A percentile compares a stretch with the other conserved stretches of the same genome.
phyloP scores from a whole-genome alignment of 2,329 filamentous ascomycete genomes.

The Rachicladosporium sp. region DNA sequence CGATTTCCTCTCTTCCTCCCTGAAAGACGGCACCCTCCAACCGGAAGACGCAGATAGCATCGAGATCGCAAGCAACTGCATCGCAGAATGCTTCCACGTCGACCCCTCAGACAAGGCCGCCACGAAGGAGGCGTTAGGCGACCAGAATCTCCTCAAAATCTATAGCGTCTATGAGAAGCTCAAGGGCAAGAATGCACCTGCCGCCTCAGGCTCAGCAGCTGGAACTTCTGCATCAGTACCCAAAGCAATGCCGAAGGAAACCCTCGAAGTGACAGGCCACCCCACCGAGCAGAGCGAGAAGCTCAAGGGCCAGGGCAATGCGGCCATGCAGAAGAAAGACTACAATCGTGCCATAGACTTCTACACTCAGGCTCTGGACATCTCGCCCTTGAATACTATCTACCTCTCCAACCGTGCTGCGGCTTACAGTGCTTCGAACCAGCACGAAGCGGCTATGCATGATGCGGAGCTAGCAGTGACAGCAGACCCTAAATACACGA shows the following conservation, averaged over 20 bases:
- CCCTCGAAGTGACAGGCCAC: slow-evolving; percentile 14
- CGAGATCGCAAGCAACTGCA: slow-evolving; percentile 88
- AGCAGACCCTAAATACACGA: slow-evolving; percentile 86
- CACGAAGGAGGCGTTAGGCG: slow-evolving; percentile 64
- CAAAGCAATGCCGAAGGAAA: slow-evolving; percentile 38
- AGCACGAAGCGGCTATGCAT: slow-evolving; percentile 71
- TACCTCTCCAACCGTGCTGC: slow-evolving; percentile 97
- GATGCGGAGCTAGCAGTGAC: slow-evolving; percentile 86
- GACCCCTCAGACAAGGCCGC: slow-evolving; percentile 66
- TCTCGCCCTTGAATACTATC: slow-evolving; percentile 79
- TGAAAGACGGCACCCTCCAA: slow-evolving; percentile 77
- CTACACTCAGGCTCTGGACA: slow-evolving; percentile 74
- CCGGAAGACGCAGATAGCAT: slow-evolving; percentile 86
- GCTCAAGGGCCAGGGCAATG: slow-evolving; percentile 83
- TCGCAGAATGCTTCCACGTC: slow-evolving; percentile 89
- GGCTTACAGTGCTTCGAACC: slow-evolving; percentile 70
- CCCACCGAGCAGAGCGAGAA: slow-evolving; percentile 68
- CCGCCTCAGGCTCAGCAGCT: slow-evolving; percentile 31
- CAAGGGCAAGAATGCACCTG: slow-evolving; percentile 49
- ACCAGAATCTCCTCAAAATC: slow-evolving; percentile 79
- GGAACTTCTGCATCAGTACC: slow-evolving; percentile 24
- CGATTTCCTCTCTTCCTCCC: slow-evolving; percentile 78
- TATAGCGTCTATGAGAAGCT: slow-evolving; percentile 96
- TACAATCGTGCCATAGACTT: slow-evolving; percentile 69
- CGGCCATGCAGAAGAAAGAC: slow-evolving; percentile 89